Conservation (phyloP, 495 filamentous ascomycete genomes). For the Collariella sp. region DNA sequence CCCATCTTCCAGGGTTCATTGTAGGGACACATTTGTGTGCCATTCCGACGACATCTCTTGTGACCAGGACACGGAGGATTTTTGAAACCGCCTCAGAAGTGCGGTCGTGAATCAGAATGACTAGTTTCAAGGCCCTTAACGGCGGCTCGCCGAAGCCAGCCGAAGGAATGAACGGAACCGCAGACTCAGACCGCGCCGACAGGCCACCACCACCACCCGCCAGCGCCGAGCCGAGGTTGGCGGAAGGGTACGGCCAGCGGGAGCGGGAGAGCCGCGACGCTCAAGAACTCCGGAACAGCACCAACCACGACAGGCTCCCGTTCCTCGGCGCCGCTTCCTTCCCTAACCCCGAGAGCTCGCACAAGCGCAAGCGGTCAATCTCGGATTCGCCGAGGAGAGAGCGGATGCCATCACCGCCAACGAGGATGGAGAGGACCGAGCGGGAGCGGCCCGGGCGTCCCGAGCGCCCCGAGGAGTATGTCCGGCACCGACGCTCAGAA, state of each 20-base stretch:
- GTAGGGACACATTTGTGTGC: background rate
- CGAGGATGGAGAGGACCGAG: slow-evolving; percentile 13
- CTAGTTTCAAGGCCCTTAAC: slow-evolving; percentile 42
- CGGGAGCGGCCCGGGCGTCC: slow-evolving; percentile 4
- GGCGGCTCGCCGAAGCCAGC: slow-evolving; percentile 37
- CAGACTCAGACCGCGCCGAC: slow-evolving; percentile 20
- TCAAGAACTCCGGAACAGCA: slow-evolving; percentile 24
- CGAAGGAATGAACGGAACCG: slow-evolving; percentile 25
- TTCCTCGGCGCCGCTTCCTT: slow-evolving; percentile 30
- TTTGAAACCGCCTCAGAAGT: background rate
- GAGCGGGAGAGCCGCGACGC: slow-evolving; percentile 16
- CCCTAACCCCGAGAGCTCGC: slow-evolving; percentile 33
- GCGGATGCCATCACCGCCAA: slow-evolving; percentile 19
- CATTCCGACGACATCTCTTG: background rate
- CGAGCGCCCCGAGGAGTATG: slow-evolving; percentile 24
- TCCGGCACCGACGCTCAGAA: slow-evolving; percentile 27
- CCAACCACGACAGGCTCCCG: slow-evolving; percentile 31
- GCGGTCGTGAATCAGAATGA: slow-evolving; percentile 31
- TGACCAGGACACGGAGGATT: background rate
- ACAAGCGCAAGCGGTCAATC: slow-evolving; percentile 48
- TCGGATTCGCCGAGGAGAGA: slow-evolving; percentile 36
- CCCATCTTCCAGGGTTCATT: background rate
- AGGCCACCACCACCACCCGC: slow-evolving; percentile 17
- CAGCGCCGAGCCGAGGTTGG: slow-evolving; percentile 24
- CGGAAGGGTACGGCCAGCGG: slow-evolving; percentile 25